Evolutionary conservation across 371 early-diverging fungal species (phyloP).

Genomic region (Thermomucor indicae-seudaticae): DNA sequence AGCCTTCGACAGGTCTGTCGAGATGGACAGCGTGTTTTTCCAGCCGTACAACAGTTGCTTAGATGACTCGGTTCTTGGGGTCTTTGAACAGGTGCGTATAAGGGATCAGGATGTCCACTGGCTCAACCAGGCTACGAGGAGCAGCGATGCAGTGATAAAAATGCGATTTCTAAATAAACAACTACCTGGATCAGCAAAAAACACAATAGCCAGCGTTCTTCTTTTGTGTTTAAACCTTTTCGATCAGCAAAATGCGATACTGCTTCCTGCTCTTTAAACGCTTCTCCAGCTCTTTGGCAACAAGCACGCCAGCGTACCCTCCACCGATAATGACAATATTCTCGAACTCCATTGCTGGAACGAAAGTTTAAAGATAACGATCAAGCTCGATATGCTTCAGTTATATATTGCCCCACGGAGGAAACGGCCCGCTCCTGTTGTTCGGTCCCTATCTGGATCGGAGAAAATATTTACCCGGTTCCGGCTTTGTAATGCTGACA

Average conservation of each 20-base stretch:
- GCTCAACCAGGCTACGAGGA: conserved; percentile 19
- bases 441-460: too few species aligned
- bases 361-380: too few species aligned
- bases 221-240: conserved; percentile 15
- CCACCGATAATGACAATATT: conserved; percentile 37
- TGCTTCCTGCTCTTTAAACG: not conserved
- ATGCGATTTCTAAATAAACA: conserved; percentile 16
- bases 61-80: conserved; percentile 21
- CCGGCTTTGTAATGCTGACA: too few species aligned
- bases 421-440: too few species aligned
- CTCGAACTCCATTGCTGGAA: too few species aligned
- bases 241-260: conserved; percentile 25
- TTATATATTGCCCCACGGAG: too few species aligned
- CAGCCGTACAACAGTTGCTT: conserved; percentile 18
- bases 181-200: not conserved
- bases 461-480: too few species aligned
- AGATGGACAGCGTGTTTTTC: conserved; percentile 11
- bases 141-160: conserved; percentile 30
- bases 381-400: too few species aligned
- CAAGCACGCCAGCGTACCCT: conserved; percentile 28
- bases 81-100: conserved; percentile 23
- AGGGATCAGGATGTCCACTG: conserved; percentile 22
- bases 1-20: conserved; percentile 9
- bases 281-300: conserved; percentile 23
- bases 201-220: not conserved